These are phyloP conservation scores for Aristolochia californica DNA, from an alignment of 164 flowering plant species.

Conservation along the genomic window DNA sequence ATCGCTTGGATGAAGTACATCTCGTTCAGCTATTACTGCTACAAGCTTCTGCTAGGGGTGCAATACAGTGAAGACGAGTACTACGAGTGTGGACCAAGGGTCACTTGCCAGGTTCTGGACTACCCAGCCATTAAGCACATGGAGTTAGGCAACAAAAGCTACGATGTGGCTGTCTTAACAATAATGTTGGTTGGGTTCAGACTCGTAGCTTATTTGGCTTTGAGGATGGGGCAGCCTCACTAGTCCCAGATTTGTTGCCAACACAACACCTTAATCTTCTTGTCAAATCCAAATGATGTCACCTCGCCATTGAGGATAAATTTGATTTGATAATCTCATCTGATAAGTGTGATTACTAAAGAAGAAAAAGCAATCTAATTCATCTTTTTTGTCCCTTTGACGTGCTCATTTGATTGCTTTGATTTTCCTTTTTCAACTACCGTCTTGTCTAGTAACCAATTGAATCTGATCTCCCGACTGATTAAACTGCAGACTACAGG, in stretches of 20 bases:
- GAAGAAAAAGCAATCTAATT: too few relatives aligned
- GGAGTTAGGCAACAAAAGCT: conserved; percentile 27
- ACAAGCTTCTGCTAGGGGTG: conserved; percentile 70
- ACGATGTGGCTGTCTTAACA: conserved; percentile 56
- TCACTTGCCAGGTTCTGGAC: conserved; percentile 46
- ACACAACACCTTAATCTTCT: conserved; percentile 1
- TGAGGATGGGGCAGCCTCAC: conserved; percentile 43
- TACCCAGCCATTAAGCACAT: conserved; percentile 47
- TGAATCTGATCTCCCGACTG: not conserved
- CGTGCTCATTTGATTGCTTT: too few relatives aligned
- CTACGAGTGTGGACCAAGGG: conserved; percentile 49
- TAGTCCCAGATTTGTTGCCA: conserved; percentile 8
- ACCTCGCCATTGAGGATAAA: too few relatives aligned
- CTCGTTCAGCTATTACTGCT: conserved; percentile 76
- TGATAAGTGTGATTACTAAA: too few relatives aligned
- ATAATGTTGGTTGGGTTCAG: conserved; percentile 74
- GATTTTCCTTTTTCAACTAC: too few relatives aligned
- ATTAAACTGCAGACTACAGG: not conserved
- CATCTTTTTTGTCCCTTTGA: too few relatives aligned
- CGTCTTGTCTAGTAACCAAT: too few relatives aligned
- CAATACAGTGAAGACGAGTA: conserved; percentile 49
- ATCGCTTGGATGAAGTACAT: conserved; percentile 78
- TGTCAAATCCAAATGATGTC: not conserved
- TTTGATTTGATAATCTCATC: too few relatives aligned
- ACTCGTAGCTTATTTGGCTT: conserved; percentile 63